These are phyloP conservation scores for Plasmodium cynomolgi DNA, from an alignment of 169 alveolate species.

Conservation along the genomic window DNA sequence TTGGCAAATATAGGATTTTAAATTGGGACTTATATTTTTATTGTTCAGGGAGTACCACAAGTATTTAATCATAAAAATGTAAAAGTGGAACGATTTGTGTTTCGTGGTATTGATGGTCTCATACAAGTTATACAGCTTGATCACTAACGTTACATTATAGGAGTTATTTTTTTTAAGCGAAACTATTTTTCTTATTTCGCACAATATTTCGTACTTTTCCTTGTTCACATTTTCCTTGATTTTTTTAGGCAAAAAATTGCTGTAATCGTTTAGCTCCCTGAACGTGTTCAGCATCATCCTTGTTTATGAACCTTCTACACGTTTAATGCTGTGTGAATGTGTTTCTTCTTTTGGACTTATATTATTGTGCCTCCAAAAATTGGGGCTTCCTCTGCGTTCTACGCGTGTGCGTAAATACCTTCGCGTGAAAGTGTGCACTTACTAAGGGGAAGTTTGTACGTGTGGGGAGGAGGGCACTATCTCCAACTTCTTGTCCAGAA, in stretches of 20 bases:
- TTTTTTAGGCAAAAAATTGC: slow-evolving; percentile 42
- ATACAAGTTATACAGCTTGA: slow-evolving; percentile 42
- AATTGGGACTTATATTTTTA: slow-evolving; percentile 52
- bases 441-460: neutral
- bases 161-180: slow-evolving; percentile 36
- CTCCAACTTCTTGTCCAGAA: neutral
- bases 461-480: neutral
- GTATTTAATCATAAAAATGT: slow-evolving; percentile 64
- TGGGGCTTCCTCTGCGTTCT: neutral
- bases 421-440: neutral
- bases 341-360: neutral
- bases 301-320: neutral
- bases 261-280: slow-evolving; percentile 67
- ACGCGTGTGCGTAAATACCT: neutral
- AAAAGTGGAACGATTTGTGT: slow-evolving; percentile 51
- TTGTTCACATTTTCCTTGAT: slow-evolving; percentile 56
- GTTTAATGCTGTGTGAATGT: neutral
- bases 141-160: slow-evolving; percentile 43
- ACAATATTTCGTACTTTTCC: slow-evolving; percentile 46
- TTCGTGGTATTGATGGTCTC: slow-evolving; percentile 52
- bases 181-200: slow-evolving; percentile 45
- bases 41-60: slow-evolving; percentile 54
- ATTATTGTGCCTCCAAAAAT: neutral
- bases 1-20: slow-evolving; percentile 59
- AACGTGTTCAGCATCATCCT: slow-evolving; percentile 33